These are phyloP conservation scores for Colletotrichum falcatum DNA, from an alignment of 2,329 filamentous ascomycete genomes.

Conservation along the genomic window DNA sequence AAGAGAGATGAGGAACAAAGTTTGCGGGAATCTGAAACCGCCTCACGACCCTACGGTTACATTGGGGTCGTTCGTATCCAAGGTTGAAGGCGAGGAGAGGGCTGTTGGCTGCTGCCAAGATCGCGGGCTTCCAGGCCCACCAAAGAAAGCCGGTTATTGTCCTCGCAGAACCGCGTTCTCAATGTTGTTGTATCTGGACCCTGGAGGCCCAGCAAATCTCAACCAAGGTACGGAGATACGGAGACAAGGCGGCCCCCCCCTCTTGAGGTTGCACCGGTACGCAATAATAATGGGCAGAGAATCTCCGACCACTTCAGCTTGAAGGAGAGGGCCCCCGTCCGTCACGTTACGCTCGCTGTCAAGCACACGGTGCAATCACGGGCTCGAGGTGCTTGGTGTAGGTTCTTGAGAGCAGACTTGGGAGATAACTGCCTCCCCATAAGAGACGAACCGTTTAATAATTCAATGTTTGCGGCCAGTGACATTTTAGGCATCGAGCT, in stretches of 20 bases:
- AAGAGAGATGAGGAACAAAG: conserved; percentile 56
- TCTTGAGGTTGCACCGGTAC: too few species aligned
- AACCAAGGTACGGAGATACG: too few species aligned
- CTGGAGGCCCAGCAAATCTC: conserved; percentile 64
- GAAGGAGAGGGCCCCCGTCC: conserved; percentile 61
- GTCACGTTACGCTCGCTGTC: conserved; percentile 66
- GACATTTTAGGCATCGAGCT: too few species aligned
- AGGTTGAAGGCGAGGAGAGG: too few species aligned
- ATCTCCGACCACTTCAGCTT: too few species aligned
- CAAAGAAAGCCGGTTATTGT: conserved; percentile 59
- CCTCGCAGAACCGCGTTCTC: conserved; percentile 61
- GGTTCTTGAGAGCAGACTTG: conserved; percentile 57
- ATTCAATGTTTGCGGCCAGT: too few species aligned
- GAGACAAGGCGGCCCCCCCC: too few species aligned
- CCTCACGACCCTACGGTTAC: conserved; percentile 66
- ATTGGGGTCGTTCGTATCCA: conserved; percentile 71
- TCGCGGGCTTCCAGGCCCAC: conserved; percentile 63
- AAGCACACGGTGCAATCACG: conserved; percentile 59
- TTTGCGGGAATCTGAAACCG: conserved; percentile 60
- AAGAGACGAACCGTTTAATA: conserved; percentile 31
- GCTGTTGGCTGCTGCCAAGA: conserved; percentile 69
- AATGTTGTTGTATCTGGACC: conserved; percentile 60
- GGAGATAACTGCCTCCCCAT: conserved; percentile 48
- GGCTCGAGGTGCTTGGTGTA: conserved; percentile 67
- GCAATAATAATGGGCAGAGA: too few species aligned